Percentiles rank a stretch among this genome's conserved stretches.
phyloP scores from a whole-genome alignment of 2,329 filamentous ascomycete species.

The Penicillium thymicola region DNA sequence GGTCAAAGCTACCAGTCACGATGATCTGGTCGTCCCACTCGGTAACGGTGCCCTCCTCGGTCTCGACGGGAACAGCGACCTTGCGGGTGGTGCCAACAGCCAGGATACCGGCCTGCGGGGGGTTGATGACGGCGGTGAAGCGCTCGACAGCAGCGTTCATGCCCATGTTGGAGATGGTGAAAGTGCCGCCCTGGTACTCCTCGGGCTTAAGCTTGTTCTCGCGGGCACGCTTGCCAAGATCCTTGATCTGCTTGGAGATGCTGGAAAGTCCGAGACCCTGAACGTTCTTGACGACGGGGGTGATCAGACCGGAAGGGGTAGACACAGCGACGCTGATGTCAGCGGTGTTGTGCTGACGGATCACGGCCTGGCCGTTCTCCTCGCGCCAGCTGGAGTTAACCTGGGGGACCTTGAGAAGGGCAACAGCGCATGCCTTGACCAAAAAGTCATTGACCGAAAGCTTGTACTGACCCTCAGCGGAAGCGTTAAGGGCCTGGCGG shows the following conservation, averaged over 20 bases:
- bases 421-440: constrained; percentile 89
- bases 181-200: constrained; percentile 97
- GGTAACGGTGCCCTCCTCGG: constrained; percentile 74
- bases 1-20: constrained; percentile 94
- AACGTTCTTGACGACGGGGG: constrained; percentile 89
- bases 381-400: constrained; percentile 93
- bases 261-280: constrained; percentile 80
- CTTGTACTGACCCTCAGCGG: constrained; percentile 91
- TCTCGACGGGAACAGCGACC: constrained; percentile 83
- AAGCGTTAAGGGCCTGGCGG: constrained; percentile 84
- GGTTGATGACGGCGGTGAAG: constrained; percentile 99
- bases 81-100: constrained; percentile 94
- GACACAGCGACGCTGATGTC: constrained; percentile 96
- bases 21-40: constrained; percentile 98
- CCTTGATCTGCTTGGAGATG: constrained; percentile 89
- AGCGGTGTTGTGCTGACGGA: constrained; percentile 89
- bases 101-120: constrained; percentile 91
- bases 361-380: constrained; percentile 70
- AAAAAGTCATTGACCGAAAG: constrained; percentile 99
- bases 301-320: constrained; percentile 91
- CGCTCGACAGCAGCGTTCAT: constrained; percentile 97
- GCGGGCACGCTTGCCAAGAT: constrained; percentile 91
- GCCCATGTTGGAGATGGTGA: constrained; percentile 99
- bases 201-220: constrained; percentile 99
- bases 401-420: constrained; percentile 87